Conservation (phyloP, 2,329 filamentous ascomycete genomes). For the Beauveria scarabaeidicola region DNA sequence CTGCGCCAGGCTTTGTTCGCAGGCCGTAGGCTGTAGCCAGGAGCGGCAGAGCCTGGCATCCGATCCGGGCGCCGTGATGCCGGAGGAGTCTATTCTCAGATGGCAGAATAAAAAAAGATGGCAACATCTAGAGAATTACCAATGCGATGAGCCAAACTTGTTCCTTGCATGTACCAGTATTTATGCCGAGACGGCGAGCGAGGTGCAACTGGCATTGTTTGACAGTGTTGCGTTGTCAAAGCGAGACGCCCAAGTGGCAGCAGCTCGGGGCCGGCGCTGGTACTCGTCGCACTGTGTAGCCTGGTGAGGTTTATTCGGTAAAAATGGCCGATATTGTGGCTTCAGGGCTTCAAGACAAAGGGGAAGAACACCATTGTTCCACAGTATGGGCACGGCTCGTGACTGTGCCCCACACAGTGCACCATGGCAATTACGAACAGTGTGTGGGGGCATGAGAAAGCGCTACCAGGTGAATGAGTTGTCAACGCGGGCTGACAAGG, state of each 20-base stretch:
- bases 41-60: not conserved
- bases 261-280: not conserved
- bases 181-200: not conserved
- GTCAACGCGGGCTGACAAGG: not conserved
- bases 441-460: not conserved
- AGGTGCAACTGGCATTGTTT: conserved; percentile 1
- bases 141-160: not conserved
- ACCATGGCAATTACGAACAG: not conserved
- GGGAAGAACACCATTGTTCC: not conserved
- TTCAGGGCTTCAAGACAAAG: not conserved
- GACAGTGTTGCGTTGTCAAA: not conserved
- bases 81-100: not conserved
- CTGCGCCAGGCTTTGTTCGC: not conserved
- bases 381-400: not conserved
- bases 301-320: not conserved
- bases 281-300: not conserved
- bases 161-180: not conserved
- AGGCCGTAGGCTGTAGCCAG: not conserved
- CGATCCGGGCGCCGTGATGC: not conserved
- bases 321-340: not conserved
- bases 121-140: not conserved
- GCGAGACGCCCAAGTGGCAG: not conserved
- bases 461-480: not conserved
- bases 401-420: conserved; percentile 2
- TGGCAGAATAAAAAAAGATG: not conserved